phyloP scores from a whole-genome alignment of 495 filamentous ascomycete genomes.

The Talaromyces adpressus region DNA sequence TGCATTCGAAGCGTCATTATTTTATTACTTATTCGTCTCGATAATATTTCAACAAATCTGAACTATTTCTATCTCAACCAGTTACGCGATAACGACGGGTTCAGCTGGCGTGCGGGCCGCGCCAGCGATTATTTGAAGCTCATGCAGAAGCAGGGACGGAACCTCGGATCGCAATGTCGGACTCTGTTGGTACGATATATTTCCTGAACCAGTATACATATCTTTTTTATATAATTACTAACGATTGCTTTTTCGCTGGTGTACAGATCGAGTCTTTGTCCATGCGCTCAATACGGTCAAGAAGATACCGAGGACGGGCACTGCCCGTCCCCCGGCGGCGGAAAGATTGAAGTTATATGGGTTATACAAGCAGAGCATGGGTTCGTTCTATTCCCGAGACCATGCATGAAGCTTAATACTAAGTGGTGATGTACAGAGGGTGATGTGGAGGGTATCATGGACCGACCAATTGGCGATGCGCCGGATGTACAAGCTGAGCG shows the following conservation, averaged over 20 bases:
- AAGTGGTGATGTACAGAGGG: constrained; percentile 54
- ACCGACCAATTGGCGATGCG: constrained; percentile 58
- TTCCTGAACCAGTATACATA: neutral
- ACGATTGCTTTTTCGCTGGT: neutral
- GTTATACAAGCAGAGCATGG: constrained; percentile 97
- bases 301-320: constrained; percentile 89
- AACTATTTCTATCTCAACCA: too few relatives aligned
- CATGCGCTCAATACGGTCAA: constrained; percentile 98
- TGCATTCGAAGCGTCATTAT: neutral
- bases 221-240: neutral
- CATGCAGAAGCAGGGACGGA: constrained; percentile 22
- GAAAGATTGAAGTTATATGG: constrained; percentile 92
- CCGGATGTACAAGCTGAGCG: constrained; percentile 47
- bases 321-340: constrained; percentile 72
- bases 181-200: constrained; percentile 44
- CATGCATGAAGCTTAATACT: neutral
- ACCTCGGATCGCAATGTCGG: constrained; percentile 38
- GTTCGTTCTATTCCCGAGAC: constrained; percentile 20
- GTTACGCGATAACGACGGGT: neutral
- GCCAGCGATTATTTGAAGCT: constrained; percentile 12
- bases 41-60: neutral
- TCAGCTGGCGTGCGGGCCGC: constrained; percentile 1
- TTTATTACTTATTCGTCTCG: neutral
- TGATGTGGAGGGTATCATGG: constrained; percentile 88
- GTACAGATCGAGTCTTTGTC: constrained; percentile 88